Evolutionary conservation across 2,329 filamentous ascomycete genomes (phyloP).

Genomic region (Microascus cirrosus): DNA sequence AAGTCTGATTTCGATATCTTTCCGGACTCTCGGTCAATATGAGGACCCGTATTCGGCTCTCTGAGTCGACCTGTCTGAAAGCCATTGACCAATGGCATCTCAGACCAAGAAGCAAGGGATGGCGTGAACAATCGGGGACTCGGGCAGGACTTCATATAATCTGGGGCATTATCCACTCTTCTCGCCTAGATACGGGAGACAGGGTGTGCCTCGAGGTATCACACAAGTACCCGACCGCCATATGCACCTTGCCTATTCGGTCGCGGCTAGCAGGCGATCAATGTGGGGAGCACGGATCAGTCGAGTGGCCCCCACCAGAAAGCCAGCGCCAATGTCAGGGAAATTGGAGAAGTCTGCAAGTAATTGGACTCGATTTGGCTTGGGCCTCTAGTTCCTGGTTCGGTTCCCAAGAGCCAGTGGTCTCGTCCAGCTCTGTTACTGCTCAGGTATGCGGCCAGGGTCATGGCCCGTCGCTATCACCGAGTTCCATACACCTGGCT

Average conservation of each 20-base stretch:
- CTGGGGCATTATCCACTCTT: too few species aligned
- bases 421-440: not conserved
- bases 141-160: too few species aligned
- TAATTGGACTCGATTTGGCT: not conserved
- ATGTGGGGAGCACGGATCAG: not conserved
- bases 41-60: too few species aligned
- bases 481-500: not conserved
- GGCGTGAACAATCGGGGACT: too few species aligned
- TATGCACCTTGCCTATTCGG: not conserved
- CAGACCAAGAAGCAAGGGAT: too few species aligned
- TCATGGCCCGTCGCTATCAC: not conserved
- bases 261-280: not conserved
- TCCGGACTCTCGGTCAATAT: too few species aligned
- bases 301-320: not conserved
- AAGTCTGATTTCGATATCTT: too few species aligned
- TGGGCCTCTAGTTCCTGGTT: not conserved
- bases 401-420: not conserved
- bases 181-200: too few species aligned
- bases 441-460: not conserved
- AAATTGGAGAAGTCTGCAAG: not conserved
- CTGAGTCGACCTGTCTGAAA: too few species aligned
- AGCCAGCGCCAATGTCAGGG: not conserved
- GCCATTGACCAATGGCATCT: too few species aligned
- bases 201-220: not conserved
- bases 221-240: not conserved